Evolutionary conservation across 805 yeast species (phyloP).

Genomic region (Candida sakaeoensis): DNA sequence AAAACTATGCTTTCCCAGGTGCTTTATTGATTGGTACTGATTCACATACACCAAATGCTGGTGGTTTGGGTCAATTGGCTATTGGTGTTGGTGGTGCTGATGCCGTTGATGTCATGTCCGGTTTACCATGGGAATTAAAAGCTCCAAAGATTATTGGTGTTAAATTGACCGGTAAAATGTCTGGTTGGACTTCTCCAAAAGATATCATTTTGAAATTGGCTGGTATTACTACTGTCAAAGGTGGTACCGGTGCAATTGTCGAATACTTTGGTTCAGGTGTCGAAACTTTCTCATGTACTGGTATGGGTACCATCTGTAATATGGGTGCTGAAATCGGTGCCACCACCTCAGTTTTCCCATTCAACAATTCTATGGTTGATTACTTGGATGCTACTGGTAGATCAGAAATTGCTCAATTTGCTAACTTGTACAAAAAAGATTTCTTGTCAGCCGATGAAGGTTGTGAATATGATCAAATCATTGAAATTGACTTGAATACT

Average conservation of each 20-base stretch:
- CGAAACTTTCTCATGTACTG: constrained; percentile 87
- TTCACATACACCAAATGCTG: constrained; percentile 97
- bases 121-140: constrained; percentile 94
- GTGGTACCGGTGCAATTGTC: constrained; percentile 96
- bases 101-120: constrained; percentile 95
- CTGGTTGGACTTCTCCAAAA: constrained; percentile 97
- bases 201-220: constrained; percentile 92
- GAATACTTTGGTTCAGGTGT: constrained; percentile 98
- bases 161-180: constrained; percentile 84
- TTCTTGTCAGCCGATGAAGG: constrained; percentile 84
- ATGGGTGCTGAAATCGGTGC: constrained; percentile 99
- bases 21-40: constrained; percentile 94
- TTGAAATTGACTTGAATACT: constrained; percentile 83
- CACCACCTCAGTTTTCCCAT: constrained; percentile 96
- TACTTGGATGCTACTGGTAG: constrained; percentile 87
- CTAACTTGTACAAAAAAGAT: constrained; percentile 59
- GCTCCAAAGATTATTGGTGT: constrained; percentile 96
- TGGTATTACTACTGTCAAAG: constrained; percentile 92
- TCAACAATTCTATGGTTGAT: constrained; percentile 82
- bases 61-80: constrained; percentile 97
- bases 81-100: constrained; percentile 99
- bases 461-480: constrained; percentile 87
- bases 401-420: constrained; percentile 78
- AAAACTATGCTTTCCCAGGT: constrained; percentile 97
- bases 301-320: constrained; percentile 99